Evolutionary conservation across 352 stramenopile species (phyloP).

Genomic region (Globisporangium camurandrum): DNA sequence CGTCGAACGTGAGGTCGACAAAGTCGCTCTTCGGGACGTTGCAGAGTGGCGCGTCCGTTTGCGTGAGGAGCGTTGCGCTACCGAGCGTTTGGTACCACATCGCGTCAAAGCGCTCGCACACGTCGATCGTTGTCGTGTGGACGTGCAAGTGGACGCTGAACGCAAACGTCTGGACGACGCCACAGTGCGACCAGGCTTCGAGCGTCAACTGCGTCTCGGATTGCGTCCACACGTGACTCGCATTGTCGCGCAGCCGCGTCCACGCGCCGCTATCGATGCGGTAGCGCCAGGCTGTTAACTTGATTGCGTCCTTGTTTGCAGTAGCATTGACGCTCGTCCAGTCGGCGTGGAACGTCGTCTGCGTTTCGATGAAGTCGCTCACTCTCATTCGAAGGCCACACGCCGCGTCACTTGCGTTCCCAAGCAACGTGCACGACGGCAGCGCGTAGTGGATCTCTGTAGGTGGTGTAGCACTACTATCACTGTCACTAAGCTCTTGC

Average conservation of each 20-base stretch:
- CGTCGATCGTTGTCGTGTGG: conserved; percentile 17
- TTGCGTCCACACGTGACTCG: conserved; percentile 8
- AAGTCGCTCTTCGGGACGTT: conserved; percentile 31
- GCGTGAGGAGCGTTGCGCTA: not conserved
- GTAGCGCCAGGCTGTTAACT: conserved; percentile 17
- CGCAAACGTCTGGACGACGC: conserved; percentile 16
- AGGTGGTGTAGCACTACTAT: not conserved
- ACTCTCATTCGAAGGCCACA: conserved; percentile 5
- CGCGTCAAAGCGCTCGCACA: conserved; percentile 25
- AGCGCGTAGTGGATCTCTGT: too few relatives aligned
- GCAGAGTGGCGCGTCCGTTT: conserved; percentile 15
- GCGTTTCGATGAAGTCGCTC: conserved; percentile 5
- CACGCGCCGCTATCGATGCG: not conserved
- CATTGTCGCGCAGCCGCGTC: conserved; percentile 8
- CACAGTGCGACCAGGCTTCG: conserved; percentile 37
- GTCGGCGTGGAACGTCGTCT: conserved; percentile 4
- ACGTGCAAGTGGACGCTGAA: conserved; percentile 31
- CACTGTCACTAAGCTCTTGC: not conserved
- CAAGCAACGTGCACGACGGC: conserved; percentile 11
- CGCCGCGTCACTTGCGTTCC: not conserved
- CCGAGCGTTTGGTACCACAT: conserved; percentile 38
- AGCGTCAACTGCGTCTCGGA: conserved; percentile 9
- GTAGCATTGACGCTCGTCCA: not conserved
- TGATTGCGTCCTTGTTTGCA: not conserved
- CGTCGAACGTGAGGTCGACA: conserved; percentile 43